Evolutionary conservation across 1,284 basidiomycete genomes (phyloP).

Genomic region (Irpex sp.): DNA sequence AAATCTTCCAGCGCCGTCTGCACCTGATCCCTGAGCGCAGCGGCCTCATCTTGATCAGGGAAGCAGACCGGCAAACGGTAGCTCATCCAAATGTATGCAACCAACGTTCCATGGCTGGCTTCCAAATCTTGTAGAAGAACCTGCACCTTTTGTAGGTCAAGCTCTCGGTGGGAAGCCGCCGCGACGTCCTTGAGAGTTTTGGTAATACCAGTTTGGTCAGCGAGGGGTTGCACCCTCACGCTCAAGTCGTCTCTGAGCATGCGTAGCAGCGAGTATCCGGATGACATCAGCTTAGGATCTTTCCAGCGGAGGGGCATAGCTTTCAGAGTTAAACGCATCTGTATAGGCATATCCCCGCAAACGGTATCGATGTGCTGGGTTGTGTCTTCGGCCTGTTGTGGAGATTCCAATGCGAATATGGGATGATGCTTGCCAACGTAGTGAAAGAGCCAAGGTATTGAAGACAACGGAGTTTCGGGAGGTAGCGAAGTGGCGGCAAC

Average conservation of each 20-base stretch:
- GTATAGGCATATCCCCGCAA: slow-evolving; percentile 21
- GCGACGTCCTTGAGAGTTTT: slow-evolving; percentile 17
- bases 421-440: slow-evolving; percentile 27
- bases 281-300: slow-evolving; percentile 20
- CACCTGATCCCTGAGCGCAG: slow-evolving; percentile 56
- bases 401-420: slow-evolving; percentile 19
- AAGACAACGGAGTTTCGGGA: slow-evolving; percentile 12
- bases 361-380: slow-evolving; percentile 24
- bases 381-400: slow-evolving; percentile 7
- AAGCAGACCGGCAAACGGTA: slow-evolving; percentile 79
- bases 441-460: slow-evolving; percentile 21
- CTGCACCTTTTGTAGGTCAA: slow-evolving; percentile 10
- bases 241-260: slow-evolving; percentile 18
- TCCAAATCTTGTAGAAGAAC: slow-evolving; percentile 58
- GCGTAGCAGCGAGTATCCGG: slow-evolving; percentile 22
- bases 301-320: slow-evolving; percentile 24
- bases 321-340: slow-evolving; percentile 23
- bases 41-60: slow-evolving; percentile 50
- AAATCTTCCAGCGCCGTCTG: slow-evolving; percentile 72
- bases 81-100: slow-evolving; percentile 86
- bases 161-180: neutral
- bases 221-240: slow-evolving; percentile 19
- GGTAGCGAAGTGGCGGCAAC: slow-evolving; percentile 38
- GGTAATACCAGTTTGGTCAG: slow-evolving; percentile 19
- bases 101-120: slow-evolving; percentile 77